Conservation (phyloP, 2,329 filamentous ascomycete genomes). For the Acephala macrosclerotiorum region DNA sequence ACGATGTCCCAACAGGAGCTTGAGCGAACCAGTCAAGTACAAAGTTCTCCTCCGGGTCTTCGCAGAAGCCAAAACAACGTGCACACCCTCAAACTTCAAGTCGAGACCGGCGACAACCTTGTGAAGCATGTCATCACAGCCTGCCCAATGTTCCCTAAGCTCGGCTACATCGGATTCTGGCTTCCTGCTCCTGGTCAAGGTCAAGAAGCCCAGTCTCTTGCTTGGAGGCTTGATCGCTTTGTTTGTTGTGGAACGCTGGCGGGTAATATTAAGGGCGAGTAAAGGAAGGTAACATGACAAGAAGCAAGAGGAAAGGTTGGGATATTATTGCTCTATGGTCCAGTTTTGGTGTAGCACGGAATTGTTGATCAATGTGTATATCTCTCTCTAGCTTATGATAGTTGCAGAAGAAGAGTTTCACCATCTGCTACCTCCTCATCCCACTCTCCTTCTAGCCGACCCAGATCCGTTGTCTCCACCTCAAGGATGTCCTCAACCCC, state of each 20-base stretch:
- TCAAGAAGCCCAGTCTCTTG: background rate
- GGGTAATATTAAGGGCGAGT: background rate
- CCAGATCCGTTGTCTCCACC: slow-evolving; percentile 4
- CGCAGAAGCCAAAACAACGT: background rate
- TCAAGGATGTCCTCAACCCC: slow-evolving; percentile 6
- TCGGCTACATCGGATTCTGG: background rate
- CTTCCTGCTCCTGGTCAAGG: background rate
- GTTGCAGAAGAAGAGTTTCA: too few species aligned
- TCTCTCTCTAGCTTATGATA: too few species aligned
- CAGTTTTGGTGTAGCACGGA: too few species aligned
- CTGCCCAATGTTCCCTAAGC: background rate
- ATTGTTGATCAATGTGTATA: too few species aligned
- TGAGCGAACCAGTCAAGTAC: background rate
- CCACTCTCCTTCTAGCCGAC: background rate
- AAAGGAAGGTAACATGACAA: too few species aligned
- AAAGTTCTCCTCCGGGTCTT: background rate
- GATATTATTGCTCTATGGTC: too few species aligned
- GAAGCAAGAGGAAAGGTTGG: too few species aligned
- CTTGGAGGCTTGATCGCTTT: background rate
- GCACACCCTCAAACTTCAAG: background rate
- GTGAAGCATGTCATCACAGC: background rate
- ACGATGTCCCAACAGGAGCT: background rate
- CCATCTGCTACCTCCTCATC: too few species aligned
- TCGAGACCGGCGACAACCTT: background rate
- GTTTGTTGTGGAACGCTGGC: background rate